Conservation (phyloP, 1,139 yeast genomes). For the Ogataea hybrid region DNA sequence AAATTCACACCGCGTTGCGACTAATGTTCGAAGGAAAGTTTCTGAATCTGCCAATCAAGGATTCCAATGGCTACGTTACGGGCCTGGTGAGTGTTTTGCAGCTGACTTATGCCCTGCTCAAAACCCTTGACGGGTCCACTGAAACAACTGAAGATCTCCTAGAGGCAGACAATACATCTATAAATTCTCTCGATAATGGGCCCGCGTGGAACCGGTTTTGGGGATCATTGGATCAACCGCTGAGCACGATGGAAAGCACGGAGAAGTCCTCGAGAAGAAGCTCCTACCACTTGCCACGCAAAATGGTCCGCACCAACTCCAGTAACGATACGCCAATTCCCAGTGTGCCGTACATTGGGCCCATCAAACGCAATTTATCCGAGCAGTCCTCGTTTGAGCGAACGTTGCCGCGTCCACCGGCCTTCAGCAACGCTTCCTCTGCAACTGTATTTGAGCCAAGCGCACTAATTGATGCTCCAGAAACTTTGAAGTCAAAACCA, state of each 20-base stretch:
- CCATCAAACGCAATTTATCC: conserved; percentile 3
- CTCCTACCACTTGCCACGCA: conserved; percentile 17
- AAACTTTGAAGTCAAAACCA: neutral
- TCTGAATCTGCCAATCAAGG: conserved; percentile 38
- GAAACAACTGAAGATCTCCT: conserved; percentile 22
- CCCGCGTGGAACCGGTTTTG: conserved; percentile 41
- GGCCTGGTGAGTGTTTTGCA: conserved; percentile 41
- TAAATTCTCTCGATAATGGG: conserved; percentile 29
- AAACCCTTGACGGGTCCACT: conserved; percentile 29
- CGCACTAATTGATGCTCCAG: conserved; percentile 2
- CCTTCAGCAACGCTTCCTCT: conserved; percentile 8
- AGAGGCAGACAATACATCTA: conserved; percentile 27
- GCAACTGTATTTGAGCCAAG: conserved; percentile 12
- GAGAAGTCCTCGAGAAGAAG: conserved; percentile 23
- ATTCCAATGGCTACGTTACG: conserved; percentile 30
- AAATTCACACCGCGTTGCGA: conserved; percentile 39
- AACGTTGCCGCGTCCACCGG: neutral
- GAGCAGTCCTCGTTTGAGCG: conserved; percentile 6
- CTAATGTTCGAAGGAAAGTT: conserved; percentile 43
- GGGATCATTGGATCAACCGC: conserved; percentile 36
- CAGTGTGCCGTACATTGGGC: conserved; percentile 20
- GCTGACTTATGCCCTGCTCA: conserved; percentile 37
- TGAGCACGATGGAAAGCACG: conserved; percentile 23
- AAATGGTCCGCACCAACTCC: conserved; percentile 14
- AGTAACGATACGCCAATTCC: conserved; percentile 16